phyloP scores from a whole-genome alignment of 352 stramenopile species.

The Aphanomyces stellatus region DNA sequence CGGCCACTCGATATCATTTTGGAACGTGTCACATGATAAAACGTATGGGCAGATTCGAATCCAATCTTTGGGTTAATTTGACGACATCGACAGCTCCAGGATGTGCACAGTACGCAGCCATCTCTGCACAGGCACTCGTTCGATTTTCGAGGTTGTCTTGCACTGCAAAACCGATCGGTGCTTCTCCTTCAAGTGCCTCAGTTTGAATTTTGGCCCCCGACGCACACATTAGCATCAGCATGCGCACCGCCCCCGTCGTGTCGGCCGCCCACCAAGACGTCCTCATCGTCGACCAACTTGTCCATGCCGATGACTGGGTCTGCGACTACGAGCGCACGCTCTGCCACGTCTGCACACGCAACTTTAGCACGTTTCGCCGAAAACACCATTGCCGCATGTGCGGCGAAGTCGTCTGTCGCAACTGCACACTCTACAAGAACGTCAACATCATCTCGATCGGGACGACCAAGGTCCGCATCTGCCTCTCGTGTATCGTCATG shows the following conservation, averaged over 20 bases:
- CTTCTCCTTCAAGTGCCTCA: neutral
- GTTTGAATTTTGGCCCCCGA: neutral
- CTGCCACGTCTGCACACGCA: constrained; percentile 69
- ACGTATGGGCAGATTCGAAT: no score
- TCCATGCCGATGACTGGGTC: constrained; percentile 70
- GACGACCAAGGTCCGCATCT: constrained; percentile 20
- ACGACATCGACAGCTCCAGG: no score
- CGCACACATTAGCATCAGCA: neutral
- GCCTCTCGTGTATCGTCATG: constrained; percentile 21
- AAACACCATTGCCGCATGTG: constrained; percentile 83
- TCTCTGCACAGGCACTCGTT: no score
- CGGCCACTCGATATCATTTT: no score
- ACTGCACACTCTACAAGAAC: constrained; percentile 21
- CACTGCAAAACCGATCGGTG: no score
- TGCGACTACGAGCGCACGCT: constrained; percentile 53
- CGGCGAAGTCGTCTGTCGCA: constrained; percentile 24
- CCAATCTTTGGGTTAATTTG: no score
- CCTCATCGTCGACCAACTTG: constrained; percentile 60
- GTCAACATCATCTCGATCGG: constrained; percentile 16
- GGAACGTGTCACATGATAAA: no score
- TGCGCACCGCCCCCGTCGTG: neutral
- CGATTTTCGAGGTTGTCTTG: no score
- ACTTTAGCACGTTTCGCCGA: constrained; percentile 69
- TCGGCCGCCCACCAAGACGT: constrained; percentile 25
- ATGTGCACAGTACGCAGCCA: no score